phyloP scores from a whole-genome alignment of 2,329 filamentous ascomycete species.

The Neopestalotiopsis sp. region DNA sequence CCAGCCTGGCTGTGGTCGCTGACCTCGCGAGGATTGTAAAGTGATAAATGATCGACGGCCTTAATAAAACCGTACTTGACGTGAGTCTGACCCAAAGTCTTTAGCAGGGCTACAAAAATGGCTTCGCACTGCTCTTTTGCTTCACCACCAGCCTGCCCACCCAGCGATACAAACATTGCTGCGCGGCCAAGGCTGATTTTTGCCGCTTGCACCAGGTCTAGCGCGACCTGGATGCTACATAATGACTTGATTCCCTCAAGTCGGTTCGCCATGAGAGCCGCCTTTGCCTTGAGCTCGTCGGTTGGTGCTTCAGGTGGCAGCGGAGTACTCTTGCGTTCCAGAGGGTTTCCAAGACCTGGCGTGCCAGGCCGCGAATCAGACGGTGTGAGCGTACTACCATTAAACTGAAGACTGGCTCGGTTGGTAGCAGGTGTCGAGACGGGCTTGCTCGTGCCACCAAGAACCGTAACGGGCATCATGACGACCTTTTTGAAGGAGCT shows the following conservation, averaged over 20 bases:
- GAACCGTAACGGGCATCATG: constrained; percentile 96
- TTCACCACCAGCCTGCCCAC: constrained; percentile 80
- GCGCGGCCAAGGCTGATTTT: constrained; percentile 88
- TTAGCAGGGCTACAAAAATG: constrained; percentile 85
- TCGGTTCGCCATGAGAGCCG: constrained; percentile 94
- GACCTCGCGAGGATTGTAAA: constrained; percentile 88
- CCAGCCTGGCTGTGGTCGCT: constrained; percentile 73
- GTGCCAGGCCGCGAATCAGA: constrained; percentile 56
- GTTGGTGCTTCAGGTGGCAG: constrained; percentile 75
- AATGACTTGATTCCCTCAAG: constrained; percentile 93
- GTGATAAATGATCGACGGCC: constrained; percentile 87
- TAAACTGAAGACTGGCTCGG: constrained; percentile 33
- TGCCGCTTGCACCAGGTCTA: constrained; percentile 86
- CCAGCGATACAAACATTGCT: constrained; percentile 80
- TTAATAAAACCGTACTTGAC: constrained; percentile 94
- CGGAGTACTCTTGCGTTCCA: constrained; percentile 47
- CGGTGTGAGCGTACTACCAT: constrained; percentile 35
- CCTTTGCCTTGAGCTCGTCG: constrained; percentile 92
- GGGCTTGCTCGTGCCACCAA: constrained; percentile 54
- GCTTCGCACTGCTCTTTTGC: constrained; percentile 86
- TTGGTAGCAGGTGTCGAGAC: constrained; percentile 34
- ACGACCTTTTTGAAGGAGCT: constrained; percentile 98
- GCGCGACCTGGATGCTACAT: constrained; percentile 94
- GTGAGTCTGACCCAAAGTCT: constrained; percentile 84
- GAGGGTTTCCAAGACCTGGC: constrained; percentile 45